Conservation (phyloP, 345 rosid species). For the Firmiana major region DNA sequence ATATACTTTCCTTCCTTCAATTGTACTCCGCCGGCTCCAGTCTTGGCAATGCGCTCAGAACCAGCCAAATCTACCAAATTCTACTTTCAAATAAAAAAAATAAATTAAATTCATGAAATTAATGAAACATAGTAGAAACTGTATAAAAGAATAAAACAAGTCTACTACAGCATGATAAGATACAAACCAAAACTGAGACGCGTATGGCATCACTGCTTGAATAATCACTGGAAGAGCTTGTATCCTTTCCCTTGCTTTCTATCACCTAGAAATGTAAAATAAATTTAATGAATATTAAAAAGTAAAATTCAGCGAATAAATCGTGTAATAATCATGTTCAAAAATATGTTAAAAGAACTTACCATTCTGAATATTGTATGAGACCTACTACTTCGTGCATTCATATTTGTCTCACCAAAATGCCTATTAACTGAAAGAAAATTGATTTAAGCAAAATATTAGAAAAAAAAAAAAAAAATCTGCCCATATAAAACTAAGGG, state of each 20-base stretch:
- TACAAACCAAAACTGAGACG: slow-evolving; percentile 80
- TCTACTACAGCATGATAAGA: neutral
- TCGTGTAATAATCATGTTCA: neutral
- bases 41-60: slow-evolving; percentile 88
- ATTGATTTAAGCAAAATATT: neutral
- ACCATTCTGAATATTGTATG: slow-evolving; percentile 99
- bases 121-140: neutral
- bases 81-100: slow-evolving; percentile 34
- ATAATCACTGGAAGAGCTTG: slow-evolving; percentile 28
- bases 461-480: neutral
- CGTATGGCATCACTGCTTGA: slow-evolving; percentile 66
- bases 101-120: slow-evolving; percentile 8
- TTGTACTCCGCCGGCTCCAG: slow-evolving; percentile 92
- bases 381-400: slow-evolving; percentile 90
- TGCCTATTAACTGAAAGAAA: slow-evolving; percentile 68
- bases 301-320: neutral
- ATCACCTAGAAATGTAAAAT: slow-evolving; percentile 55
- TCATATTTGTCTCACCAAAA: slow-evolving; percentile 97
- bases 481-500: neutral
- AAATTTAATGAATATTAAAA: neutral
- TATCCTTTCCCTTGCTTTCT: slow-evolving; percentile 75
- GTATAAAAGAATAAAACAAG: neutral
- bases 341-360: slow-evolving; percentile 7
- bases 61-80: slow-evolving; percentile 97
- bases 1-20: slow-evolving; percentile 91